These are phyloP conservation scores for Anisogramma anomala DNA, from an alignment of 2,329 filamentous ascomycete species.

Conservation along the genomic window DNA sequence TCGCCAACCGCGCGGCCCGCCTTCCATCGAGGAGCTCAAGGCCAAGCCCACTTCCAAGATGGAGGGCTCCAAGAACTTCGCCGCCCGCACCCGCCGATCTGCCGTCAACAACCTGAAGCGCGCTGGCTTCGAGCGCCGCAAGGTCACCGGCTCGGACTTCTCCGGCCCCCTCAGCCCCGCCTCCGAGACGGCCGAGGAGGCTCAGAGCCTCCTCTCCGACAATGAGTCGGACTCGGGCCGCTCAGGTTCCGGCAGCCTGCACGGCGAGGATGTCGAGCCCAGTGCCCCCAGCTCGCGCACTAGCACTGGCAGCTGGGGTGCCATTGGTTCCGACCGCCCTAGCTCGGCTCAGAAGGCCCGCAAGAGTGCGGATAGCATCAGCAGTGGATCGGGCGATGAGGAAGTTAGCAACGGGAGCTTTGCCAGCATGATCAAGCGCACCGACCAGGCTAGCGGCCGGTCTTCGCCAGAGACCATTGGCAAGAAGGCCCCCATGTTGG, in stretches of 20 bases:
- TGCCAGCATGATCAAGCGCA: conserved; percentile 54
- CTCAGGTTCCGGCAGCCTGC: conserved; percentile 69
- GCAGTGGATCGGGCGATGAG: conserved; percentile 43
- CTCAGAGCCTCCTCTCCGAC: conserved; percentile 58
- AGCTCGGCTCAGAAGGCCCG: conserved; percentile 55
- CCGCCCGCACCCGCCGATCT: conserved; percentile 78
- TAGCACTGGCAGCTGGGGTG: conserved; percentile 61
- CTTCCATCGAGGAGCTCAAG: conserved; percentile 80
- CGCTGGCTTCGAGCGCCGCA: conserved; percentile 77
- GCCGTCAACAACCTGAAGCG: conserved; percentile 86
- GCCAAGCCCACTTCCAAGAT: conserved; percentile 83
- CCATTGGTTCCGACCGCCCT: conserved; percentile 79
- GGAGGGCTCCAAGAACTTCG: conserved; percentile 97
- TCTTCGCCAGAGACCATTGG: conserved; percentile 31
- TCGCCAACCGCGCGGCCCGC: conserved; percentile 86
- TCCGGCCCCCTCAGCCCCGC: conserved; percentile 78
- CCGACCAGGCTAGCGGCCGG: conserved; percentile 39
- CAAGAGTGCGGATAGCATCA: conserved; percentile 53
- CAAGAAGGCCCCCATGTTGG: conserved; percentile 74
- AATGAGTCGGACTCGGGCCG: conserved; percentile 62
- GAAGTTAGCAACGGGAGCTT: conserved; percentile 48
- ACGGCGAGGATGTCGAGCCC: conserved; percentile 52
- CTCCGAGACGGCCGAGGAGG: conserved; percentile 62
- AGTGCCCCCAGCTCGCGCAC: conserved; percentile 66
- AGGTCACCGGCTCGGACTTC: conserved; percentile 58